Evolutionary conservation across 176 grass and related monocot species (phyloP).

Genomic region (Poa pratensis): DNA sequence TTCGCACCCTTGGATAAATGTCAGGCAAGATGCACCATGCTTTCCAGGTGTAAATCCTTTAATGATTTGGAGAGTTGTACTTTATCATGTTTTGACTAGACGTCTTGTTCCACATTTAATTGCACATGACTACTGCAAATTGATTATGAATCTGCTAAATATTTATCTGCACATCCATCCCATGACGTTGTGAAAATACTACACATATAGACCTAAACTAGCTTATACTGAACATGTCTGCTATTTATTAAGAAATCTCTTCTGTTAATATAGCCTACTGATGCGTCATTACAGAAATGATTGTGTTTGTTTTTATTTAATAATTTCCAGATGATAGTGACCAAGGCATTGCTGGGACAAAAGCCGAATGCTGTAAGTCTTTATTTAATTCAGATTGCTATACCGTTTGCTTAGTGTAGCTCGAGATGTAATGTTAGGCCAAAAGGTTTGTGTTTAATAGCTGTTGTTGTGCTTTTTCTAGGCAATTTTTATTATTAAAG

Average conservation of each 20-base stretch:
- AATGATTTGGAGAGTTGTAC: neutral
- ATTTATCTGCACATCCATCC: neutral
- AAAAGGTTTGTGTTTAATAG: constrained; percentile 29
- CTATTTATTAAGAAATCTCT: neutral
- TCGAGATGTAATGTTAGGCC: constrained; percentile 1
- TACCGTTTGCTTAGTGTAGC: constrained; percentile 18
- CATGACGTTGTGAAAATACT: constrained; percentile 2
- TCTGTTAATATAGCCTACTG: constrained; percentile 1
- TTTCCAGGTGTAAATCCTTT: constrained; percentile 12
- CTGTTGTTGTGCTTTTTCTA: constrained; percentile 22
- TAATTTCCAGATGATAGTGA: constrained; percentile 59
- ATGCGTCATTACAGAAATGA: neutral
- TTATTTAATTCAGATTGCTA: neutral
- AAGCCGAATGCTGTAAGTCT: constrained; percentile 54
- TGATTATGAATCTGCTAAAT: constrained; percentile 34
- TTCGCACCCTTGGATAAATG: constrained; percentile 12
- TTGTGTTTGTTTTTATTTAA: constrained; percentile 10
- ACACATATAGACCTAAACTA: neutral
- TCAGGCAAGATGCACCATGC: neutral
- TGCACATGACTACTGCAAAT: neutral
- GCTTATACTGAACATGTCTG: constrained; percentile 21
- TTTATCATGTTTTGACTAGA: constrained; percentile 1
- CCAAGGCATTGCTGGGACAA: constrained; percentile 44
- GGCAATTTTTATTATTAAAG: neutral
- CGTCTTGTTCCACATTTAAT: constrained; percentile 1